A percentile compares a stretch with the other conserved stretches of the same genome.
Conservation (phyloP, 108 stramenopile species). For the Nannochloropsis gaditana region DNA sequence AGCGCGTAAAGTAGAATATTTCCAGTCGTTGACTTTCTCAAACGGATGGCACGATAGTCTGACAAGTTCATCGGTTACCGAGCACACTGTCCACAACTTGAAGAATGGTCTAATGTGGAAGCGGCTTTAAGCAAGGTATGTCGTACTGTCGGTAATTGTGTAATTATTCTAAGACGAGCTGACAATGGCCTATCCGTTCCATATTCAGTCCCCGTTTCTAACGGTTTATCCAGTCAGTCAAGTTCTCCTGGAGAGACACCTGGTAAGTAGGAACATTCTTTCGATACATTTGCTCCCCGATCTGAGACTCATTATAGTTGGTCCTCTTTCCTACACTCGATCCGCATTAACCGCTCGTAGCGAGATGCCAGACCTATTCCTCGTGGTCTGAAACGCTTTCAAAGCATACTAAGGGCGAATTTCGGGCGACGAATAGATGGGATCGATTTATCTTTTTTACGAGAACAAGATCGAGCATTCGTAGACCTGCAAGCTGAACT, state of each 20-base stretch:
- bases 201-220: neutral
- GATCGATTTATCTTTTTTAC: neutral
- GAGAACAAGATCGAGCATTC: neutral
- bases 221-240: neutral
- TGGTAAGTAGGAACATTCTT: neutral
- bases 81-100: neutral
- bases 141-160: neutral
- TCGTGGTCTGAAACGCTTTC: neutral
- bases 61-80: constrained; percentile 8
- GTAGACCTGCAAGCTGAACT: neutral
- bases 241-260: neutral
- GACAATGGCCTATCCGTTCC: neutral
- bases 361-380: neutral
- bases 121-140: neutral
- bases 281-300: neutral
- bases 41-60: neutral
- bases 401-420: neutral
- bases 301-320: neutral
- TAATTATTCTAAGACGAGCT: neutral
- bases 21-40: no score
- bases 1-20: no score
- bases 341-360: neutral
- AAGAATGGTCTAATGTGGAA: neutral
- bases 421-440: neutral
- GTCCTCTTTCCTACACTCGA: neutral